Percentiles rank a stretch among this genome's conserved stretches.
Evolutionary conservation across 2,329 filamentous ascomycete species (phyloP).

Genomic region (Monilinia polystroma): DNA sequence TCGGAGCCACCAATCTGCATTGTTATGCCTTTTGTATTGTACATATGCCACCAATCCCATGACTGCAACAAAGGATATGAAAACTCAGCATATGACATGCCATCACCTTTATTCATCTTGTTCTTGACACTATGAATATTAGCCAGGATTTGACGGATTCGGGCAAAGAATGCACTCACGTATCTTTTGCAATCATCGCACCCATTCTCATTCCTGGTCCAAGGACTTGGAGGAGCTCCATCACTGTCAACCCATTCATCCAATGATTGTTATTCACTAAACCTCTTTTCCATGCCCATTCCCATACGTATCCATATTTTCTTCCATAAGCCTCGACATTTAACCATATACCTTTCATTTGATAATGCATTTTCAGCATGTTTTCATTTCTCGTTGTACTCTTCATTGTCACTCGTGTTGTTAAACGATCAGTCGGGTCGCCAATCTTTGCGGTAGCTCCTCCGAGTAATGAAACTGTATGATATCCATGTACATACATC

Average conservation of each 20-base stretch:
- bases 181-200: slow-evolving; percentile 84
- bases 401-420: slow-evolving; percentile 55
- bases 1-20: slow-evolving; percentile 94
- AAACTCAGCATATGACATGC: slow-evolving; percentile 94
- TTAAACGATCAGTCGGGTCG: slow-evolving; percentile 71
- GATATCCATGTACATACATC: slow-evolving; percentile 75
- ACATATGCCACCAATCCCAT: slow-evolving; percentile 96
- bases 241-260: slow-evolving; percentile 69
- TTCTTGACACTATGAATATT: slow-evolving; percentile 61
- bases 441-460: slow-evolving; percentile 76
- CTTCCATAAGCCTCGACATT: slow-evolving; percentile 67
- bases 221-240: slow-evolving; percentile 73
- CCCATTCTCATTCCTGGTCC: slow-evolving; percentile 76
- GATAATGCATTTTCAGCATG: slow-evolving; percentile 65
- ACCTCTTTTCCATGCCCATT: slow-evolving; percentile 65
- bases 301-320: slow-evolving; percentile 64
- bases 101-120: slow-evolving; percentile 79
- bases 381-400: slow-evolving; percentile 59
- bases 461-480: slow-evolving; percentile 65
- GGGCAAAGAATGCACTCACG: slow-evolving; percentile 53
- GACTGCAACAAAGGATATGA: slow-evolving; percentile 89
- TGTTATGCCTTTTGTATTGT: slow-evolving; percentile 63
- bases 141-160: slow-evolving; percentile 21
- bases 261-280: slow-evolving; percentile 82
- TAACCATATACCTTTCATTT: slow-evolving; percentile 69